Evolutionary conservation across 805 yeast species (phyloP).

Genomic region (Priceomyces carsonii): DNA sequence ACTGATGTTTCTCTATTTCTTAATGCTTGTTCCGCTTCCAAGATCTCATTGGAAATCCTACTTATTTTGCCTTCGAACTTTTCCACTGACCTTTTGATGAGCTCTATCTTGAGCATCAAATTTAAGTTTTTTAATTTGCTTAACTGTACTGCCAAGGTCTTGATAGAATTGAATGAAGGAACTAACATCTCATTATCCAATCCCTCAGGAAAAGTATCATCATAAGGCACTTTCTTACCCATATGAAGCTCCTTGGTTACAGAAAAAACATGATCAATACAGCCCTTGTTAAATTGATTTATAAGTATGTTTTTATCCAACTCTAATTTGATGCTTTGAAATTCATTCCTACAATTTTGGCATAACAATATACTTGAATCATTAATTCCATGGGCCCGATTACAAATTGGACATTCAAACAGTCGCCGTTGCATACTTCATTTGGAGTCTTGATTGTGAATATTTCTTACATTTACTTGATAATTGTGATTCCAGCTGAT

Average conservation of each 20-base stretch:
- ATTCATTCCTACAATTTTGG: constrained; percentile 3
- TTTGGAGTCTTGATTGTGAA: too few species aligned
- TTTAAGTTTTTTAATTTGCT: constrained; percentile 25
- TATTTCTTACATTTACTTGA: too few species aligned
- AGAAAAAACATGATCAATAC: constrained; percentile 28
- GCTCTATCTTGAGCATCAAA: constrained; percentile 15
- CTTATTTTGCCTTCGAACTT: constrained; percentile 8
- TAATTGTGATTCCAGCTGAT: too few species aligned
- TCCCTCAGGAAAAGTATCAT: background rate
- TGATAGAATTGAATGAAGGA: constrained; percentile 17
- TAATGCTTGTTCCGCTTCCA: constrained; percentile 3
- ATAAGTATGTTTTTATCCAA: constrained; percentile 19
- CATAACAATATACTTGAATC: constrained; percentile 2
- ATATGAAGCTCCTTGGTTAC: constrained; percentile 13
- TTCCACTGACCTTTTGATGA: constrained; percentile 11
- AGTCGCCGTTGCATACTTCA: constrained; percentile 1
- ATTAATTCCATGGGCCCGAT: background rate
- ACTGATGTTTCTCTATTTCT: constrained; percentile 6
- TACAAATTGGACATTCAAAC: constrained; percentile 3
- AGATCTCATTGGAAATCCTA: constrained; percentile 1
- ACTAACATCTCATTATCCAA: constrained; percentile 13
- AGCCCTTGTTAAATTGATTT: constrained; percentile 19
- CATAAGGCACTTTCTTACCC: constrained; percentile 7
- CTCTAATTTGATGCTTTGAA: background rate
- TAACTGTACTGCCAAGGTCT: constrained; percentile 29